These are phyloP conservation scores for Strobilomyces confusus DNA, from an alignment of 768 basidiomycete genomes.

Conservation along the genomic window DNA sequence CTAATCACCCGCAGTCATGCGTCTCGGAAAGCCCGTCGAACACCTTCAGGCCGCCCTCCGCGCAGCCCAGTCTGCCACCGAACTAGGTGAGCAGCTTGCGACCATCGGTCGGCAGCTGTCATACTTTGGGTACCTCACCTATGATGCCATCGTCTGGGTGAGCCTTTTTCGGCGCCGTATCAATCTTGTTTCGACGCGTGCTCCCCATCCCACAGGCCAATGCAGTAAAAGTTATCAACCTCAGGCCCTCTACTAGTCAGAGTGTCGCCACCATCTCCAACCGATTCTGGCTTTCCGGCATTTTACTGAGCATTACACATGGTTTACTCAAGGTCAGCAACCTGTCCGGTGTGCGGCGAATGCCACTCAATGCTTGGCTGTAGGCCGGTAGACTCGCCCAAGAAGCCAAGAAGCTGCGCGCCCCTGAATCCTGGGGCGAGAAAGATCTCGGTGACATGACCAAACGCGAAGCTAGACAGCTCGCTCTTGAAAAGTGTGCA, in stretches of 20 bases:
- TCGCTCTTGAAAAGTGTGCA: constrained; percentile 50
- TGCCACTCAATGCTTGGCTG: neutral
- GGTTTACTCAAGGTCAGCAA: constrained; percentile 59
- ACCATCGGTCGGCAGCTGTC: constrained; percentile 79
- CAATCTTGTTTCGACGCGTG: neutral
- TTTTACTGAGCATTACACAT: constrained; percentile 72
- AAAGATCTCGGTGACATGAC: constrained; percentile 66
- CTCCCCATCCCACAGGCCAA: constrained; percentile 46
- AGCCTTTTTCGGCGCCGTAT: constrained; percentile 19
- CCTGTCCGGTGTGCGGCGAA: neutral
- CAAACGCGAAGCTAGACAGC: constrained; percentile 61
- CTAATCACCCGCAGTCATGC: constrained; percentile 58
- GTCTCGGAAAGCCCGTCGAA: constrained; percentile 91
- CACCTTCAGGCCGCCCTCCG: constrained; percentile 88
- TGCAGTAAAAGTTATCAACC: constrained; percentile 56
- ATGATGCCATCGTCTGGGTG: constrained; percentile 88
- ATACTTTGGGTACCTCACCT: constrained; percentile 83
- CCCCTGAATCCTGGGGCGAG: constrained; percentile 47
- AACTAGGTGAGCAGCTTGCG: constrained; percentile 67
- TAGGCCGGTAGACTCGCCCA: constrained; percentile 60
- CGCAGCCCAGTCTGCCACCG: constrained; percentile 51
- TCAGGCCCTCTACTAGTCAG: constrained; percentile 58
- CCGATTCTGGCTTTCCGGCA: constrained; percentile 86
- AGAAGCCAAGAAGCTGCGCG: constrained; percentile 52
- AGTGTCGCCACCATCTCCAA: constrained; percentile 64